A percentile compares a stretch with the other conserved stretches of the same genome.
Evolutionary conservation across 116 monocot species (phyloP).

Genomic region (Trichopus zeylanicus): DNA sequence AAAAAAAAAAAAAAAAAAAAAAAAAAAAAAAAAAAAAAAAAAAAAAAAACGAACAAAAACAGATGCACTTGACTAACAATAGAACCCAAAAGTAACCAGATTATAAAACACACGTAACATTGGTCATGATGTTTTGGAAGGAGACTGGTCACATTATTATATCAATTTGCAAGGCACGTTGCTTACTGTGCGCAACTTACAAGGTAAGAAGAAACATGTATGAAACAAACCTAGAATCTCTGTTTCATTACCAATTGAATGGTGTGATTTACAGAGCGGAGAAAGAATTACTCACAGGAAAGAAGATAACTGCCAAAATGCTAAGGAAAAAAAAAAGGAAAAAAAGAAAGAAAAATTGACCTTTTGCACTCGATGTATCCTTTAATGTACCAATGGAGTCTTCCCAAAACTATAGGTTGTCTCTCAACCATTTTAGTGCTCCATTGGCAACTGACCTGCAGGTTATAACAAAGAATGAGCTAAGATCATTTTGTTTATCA

Average conservation of each 20-base stretch:
- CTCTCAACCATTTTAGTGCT: slow-evolving; percentile 78
- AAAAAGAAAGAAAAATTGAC: not conserved
- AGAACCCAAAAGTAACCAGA: no score
- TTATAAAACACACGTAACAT: no score
- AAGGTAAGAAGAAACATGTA: not conserved
- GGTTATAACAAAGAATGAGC: not conserved
- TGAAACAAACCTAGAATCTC: not conserved
- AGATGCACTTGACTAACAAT: no score
- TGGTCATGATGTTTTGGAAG: no score
- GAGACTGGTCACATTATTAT: no score
- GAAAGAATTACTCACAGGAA: not conserved
- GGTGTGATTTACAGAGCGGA: not conserved
- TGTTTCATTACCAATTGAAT: no score
- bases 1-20: no score
- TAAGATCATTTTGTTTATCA: not conserved
- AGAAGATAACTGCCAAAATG: not conserved
- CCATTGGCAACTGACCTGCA: slow-evolving; percentile 83
- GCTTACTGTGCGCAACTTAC: not conserved
- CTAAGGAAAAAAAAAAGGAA: not conserved
- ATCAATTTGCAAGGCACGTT: not conserved
- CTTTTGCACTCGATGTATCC: not conserved
- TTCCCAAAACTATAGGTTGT: slow-evolving; percentile 40
- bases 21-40: no score
- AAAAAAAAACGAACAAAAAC: no score
- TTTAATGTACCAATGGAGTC: not conserved